A percentile compares a stretch with the other conserved stretches of the same genome.
Evolutionary conservation across 2,329 filamentous ascomycete genomes (phyloP).

Genomic region (Ascochyta rabiei): DNA sequence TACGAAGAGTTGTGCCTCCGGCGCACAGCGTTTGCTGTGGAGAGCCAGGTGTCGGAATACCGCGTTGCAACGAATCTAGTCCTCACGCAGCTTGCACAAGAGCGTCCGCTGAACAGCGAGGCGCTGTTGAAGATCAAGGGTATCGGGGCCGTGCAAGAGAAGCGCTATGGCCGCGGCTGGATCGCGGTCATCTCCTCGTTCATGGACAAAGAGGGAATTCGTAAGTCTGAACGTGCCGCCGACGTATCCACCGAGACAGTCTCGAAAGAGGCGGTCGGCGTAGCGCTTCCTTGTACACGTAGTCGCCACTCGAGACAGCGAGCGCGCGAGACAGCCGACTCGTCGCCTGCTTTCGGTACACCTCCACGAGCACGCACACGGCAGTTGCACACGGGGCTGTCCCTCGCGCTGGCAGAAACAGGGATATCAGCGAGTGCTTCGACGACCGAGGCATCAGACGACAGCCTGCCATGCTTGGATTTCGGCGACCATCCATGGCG

Average conservation of each 20-base stretch:
- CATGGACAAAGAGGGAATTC: conserved; percentile 6
- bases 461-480: conserved; percentile 23
- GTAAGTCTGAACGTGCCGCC: background rate
- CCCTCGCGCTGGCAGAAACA: conserved; percentile 31
- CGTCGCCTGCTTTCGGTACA: conserved; percentile 31
- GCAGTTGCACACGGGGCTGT: conserved; percentile 24
- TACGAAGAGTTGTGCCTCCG: conserved; percentile 25
- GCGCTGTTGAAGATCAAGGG: conserved; percentile 33
- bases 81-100: conserved; percentile 32
- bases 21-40: conserved; percentile 27
- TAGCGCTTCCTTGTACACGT: background rate
- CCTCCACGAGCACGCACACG: conserved; percentile 19
- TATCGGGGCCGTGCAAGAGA: conserved; percentile 26
- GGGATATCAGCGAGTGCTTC: conserved; percentile 12
- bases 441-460: conserved; percentile 12
- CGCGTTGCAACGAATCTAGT: conserved; percentile 29
- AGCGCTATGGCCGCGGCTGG: conserved; percentile 35
- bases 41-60: conserved; percentile 12
- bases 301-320: background rate
- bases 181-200: conserved; percentile 33
- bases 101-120: conserved; percentile 25
- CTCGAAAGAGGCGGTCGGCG: background rate
- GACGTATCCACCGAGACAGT: background rate
- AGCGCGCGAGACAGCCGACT: conserved; percentile 20
- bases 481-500: conserved; percentile 20